These are phyloP conservation scores for Iris pallida DNA, from an alignment of 116 monocot genomes.

Conservation along the genomic window DNA sequence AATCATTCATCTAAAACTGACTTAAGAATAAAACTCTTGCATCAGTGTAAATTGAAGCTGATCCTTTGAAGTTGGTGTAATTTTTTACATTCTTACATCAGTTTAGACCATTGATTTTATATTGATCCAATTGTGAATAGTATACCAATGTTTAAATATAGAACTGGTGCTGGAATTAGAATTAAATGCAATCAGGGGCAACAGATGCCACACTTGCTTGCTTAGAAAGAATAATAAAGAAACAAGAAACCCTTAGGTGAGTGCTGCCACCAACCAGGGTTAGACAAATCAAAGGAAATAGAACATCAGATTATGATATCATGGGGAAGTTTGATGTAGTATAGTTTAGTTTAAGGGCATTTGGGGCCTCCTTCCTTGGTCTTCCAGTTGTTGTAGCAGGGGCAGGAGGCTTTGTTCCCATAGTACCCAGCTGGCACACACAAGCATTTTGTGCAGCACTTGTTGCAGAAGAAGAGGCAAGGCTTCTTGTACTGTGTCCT, in stretches of 20 bases:
- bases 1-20: no score
- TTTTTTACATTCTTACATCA: no score
- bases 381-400: conserved; percentile 88
- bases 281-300: conserved; percentile 2
- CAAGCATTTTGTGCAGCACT: conserved; percentile 30
- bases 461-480: conserved; percentile 36
- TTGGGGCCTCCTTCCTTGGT: conserved; percentile 67
- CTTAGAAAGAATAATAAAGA: no score
- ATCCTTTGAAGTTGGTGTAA: no score
- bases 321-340: neutral
- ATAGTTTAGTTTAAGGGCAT: conserved; percentile 50
- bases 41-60: no score
- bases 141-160: no score
- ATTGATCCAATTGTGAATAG: no score
- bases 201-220: conserved; percentile 6
- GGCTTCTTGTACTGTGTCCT: conserved; percentile 20
- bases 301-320: neutral
- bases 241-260: no score
- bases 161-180: neutral
- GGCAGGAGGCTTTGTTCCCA: conserved; percentile 58
- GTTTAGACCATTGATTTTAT: no score
- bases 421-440: conserved; percentile 66
- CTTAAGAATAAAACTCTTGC: no score
- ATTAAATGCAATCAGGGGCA: neutral
- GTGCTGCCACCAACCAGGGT: no score